Percentiles rank a stretch among this genome's conserved stretches.
Evolutionary conservation across 2,329 filamentous ascomycete genomes (phyloP).

Genomic region (Beauveria scarabaeidicola): DNA sequence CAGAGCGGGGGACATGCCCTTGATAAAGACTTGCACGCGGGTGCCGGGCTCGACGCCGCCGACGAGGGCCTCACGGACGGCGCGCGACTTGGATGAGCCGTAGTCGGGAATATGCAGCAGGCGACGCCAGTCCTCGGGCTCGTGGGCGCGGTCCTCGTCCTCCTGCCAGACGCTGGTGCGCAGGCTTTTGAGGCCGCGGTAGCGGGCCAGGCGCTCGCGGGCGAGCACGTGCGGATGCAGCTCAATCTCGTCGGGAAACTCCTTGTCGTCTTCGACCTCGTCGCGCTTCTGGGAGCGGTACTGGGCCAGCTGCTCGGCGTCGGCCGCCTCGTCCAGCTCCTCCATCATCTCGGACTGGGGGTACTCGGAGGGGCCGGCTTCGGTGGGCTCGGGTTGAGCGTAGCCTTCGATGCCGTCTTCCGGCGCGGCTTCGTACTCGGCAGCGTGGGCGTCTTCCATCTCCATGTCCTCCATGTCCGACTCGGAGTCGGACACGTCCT

Average conservation of each 20-base stretch:
- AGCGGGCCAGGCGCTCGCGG: constrained; percentile 74
- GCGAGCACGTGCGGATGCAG: constrained; percentile 80
- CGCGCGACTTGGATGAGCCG: constrained; percentile 68
- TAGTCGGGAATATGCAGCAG: constrained; percentile 86
- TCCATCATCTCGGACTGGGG: constrained; percentile 89
- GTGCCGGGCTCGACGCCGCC: constrained; percentile 81
- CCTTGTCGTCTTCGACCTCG: constrained; percentile 81
- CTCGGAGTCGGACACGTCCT: constrained; percentile 71
- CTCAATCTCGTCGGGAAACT: constrained; percentile 97
- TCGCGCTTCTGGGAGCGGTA: constrained; percentile 71
- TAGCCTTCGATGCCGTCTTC: constrained; percentile 76
- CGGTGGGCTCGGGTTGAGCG: constrained; percentile 59
- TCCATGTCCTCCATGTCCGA: constrained; percentile 71
- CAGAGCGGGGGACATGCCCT: constrained; percentile 35
- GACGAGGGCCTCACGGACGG: constrained; percentile 73
- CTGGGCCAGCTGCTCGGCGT: constrained; percentile 66
- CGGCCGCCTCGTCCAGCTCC: constrained; percentile 73
- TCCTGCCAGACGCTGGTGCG: constrained; percentile 83
- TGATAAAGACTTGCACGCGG: constrained; percentile 71
- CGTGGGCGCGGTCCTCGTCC: constrained; percentile 74
- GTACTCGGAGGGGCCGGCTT: constrained; percentile 78
- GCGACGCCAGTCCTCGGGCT: constrained; percentile 84
- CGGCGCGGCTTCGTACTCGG: constrained; percentile 53
- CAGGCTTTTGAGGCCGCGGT: constrained; percentile 86
- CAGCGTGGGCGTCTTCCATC: constrained; percentile 50